A percentile compares a stretch with the other conserved stretches of the same genome.
phyloP scores from a whole-genome alignment of 768 basidiomycete species.

The Trametes punicea region DNA sequence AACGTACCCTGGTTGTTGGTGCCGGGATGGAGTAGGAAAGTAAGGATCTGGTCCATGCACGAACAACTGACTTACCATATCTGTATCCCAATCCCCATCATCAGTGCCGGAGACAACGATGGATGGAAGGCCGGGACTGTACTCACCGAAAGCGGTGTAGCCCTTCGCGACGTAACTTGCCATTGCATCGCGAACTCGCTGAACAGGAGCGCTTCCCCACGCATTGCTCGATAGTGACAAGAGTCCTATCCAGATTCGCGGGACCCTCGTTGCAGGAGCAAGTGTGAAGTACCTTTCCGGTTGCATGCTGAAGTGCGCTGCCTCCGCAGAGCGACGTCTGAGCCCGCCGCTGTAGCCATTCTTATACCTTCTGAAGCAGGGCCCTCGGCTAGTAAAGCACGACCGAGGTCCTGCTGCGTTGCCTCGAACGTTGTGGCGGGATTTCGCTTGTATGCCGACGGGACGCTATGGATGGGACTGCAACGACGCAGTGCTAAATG shows the following conservation, averaged over 20 bases:
- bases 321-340: conserved; percentile 29
- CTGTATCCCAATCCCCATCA: conserved; percentile 32
- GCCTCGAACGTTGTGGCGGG: neutral
- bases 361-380: conserved; percentile 3
- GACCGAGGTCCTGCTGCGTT: neutral
- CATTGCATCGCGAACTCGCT: conserved; percentile 66
- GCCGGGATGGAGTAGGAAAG: neutral
- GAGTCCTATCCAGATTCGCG: conserved; percentile 72
- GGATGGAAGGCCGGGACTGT: neutral
- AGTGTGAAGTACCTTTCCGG: conserved; percentile 11
- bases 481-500: neutral
- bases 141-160: conserved; percentile 57
- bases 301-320: conserved; percentile 48
- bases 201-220: conserved; percentile 70
- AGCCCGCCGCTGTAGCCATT: neutral
- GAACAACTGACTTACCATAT: conserved; percentile 46
- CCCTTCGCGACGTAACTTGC: conserved; percentile 53
- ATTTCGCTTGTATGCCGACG: conserved; percentile 13
- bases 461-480: conserved; percentile 1
- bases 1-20: conserved; percentile 15
- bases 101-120: neutral
- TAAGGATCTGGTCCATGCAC: neutral
- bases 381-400: conserved; percentile 15
- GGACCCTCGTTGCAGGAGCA: conserved; percentile 41
- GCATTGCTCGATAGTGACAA: conserved; percentile 84